Conservation (phyloP, 108 stramenopile species). For the Conticribra weissflogii region DNA sequence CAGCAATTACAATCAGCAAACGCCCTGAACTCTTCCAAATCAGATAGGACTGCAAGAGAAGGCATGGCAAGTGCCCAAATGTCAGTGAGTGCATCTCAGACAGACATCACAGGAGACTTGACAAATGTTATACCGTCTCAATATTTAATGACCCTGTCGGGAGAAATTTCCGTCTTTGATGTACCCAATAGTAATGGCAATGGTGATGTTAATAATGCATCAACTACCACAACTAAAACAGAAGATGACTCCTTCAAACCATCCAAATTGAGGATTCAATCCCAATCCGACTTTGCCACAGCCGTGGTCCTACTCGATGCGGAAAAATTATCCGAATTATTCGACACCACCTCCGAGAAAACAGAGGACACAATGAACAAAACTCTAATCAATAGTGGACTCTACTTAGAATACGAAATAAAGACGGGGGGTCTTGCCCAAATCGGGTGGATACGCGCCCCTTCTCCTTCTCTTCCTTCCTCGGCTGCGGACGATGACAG, state of each 20-base stretch:
- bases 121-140: background rate
- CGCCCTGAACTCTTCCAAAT: too few species aligned
- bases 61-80: too few species aligned
- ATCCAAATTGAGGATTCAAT: conserved; percentile 68
- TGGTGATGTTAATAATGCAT: conserved; percentile 3
- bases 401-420: conserved; percentile 78
- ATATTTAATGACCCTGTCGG: conserved; percentile 73
- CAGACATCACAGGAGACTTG: background rate
- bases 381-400: conserved; percentile 2
- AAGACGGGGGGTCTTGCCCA: conserved; percentile 78
- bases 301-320: conserved; percentile 63
- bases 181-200: conserved; percentile 12
- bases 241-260: too few species aligned
- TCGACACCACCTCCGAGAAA: background rate
- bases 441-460: conserved; percentile 72
- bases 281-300: conserved; percentile 86
- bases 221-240: conserved; percentile 4
- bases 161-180: conserved; percentile 62
- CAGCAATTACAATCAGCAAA: too few species aligned
- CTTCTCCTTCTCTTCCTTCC: background rate
- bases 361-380: background rate
- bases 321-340: conserved; percentile 22
- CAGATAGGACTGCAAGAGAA: background rate
- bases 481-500: background rate
- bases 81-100: background rate